phyloP scores from a whole-genome alignment of 805 yeast species.

The Scheffersomyces stipitis region DNA sequence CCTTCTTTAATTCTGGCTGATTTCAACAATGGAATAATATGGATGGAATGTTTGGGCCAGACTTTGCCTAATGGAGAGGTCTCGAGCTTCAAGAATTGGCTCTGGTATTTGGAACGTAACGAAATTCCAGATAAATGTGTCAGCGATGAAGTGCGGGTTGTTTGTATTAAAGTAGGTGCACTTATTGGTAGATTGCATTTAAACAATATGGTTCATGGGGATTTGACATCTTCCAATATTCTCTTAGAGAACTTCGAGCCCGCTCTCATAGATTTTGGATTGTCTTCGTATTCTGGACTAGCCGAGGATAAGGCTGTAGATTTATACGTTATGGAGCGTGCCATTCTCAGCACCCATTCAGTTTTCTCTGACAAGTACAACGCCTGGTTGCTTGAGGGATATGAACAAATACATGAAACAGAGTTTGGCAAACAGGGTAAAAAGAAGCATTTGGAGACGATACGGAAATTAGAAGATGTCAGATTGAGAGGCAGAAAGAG shows the following conservation, averaged over 20 bases:
- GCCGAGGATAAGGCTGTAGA: conserved; percentile 98
- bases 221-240: conserved; percentile 86
- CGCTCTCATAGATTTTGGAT: conserved; percentile 85
- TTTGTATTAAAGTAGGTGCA: conserved; percentile 58
- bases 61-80: conserved; percentile 48
- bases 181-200: conserved; percentile 71
- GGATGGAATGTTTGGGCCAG: conserved; percentile 82
- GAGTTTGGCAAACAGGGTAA: conserved; percentile 30
- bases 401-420: conserved; percentile 38
- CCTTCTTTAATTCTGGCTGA: conserved; percentile 81
- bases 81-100: conserved; percentile 69
- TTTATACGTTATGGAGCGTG: conserved; percentile 88
- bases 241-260: conserved; percentile 52
- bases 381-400: conserved; percentile 73
- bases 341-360: conserved; percentile 89
- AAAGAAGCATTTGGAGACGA: conserved; percentile 51
- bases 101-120: conserved; percentile 58
- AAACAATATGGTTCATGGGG: conserved; percentile 87
- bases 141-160: conserved; percentile 37
- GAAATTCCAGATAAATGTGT: conserved; percentile 20
- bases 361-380: conserved; percentile 61
- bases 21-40: conserved; percentile 71
- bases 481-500: conserved; percentile 92
- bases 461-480: conserved; percentile 74
- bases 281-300: conserved; percentile 71